Percentiles rank a stretch among this genome's conserved stretches.
phyloP scores from a whole-genome alignment of 2,329 filamentous ascomycete species.

The Leptographium galeiforme region DNA sequence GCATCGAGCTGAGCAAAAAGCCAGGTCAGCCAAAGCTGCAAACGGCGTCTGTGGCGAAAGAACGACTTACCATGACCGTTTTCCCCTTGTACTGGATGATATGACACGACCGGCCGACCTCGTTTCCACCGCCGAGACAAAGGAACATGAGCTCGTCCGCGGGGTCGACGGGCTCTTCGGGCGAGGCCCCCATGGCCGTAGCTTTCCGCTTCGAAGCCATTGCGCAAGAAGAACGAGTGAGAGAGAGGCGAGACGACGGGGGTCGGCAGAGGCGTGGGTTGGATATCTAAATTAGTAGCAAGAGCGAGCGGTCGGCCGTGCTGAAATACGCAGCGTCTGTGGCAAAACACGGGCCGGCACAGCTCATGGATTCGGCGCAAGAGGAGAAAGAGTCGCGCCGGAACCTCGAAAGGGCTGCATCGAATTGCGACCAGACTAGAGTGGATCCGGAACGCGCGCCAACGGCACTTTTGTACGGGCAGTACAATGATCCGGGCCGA shows the following conservation, averaged over 20 bases:
- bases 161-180: slow-evolving; percentile 82
- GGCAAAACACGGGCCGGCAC: background rate
- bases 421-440: background rate
- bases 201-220: slow-evolving; percentile 96
- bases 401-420: background rate
- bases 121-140: slow-evolving; percentile 87
- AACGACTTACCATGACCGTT: slow-evolving; percentile 74
- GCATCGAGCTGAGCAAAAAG: slow-evolving; percentile 65
- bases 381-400: background rate
- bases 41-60: background rate
- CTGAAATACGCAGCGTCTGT: background rate
- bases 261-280: background rate
- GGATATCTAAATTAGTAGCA: background rate
- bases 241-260: background rate
- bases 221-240: background rate
- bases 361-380: background rate
- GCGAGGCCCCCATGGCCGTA: slow-evolving; percentile 53
- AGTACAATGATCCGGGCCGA: background rate
- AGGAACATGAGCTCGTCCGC: slow-evolving; percentile 91
- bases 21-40: background rate
- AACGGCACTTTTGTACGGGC: background rate
- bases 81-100: slow-evolving; percentile 99
- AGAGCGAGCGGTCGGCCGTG: background rate
- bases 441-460: background rate
- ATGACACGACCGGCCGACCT: slow-evolving; percentile 93